Evolutionary conservation across 2,329 filamentous ascomycete genomes (phyloP), one percentile per base, ranked within the genome.

Genomic region (Botrytis byssoidea): DNA sequence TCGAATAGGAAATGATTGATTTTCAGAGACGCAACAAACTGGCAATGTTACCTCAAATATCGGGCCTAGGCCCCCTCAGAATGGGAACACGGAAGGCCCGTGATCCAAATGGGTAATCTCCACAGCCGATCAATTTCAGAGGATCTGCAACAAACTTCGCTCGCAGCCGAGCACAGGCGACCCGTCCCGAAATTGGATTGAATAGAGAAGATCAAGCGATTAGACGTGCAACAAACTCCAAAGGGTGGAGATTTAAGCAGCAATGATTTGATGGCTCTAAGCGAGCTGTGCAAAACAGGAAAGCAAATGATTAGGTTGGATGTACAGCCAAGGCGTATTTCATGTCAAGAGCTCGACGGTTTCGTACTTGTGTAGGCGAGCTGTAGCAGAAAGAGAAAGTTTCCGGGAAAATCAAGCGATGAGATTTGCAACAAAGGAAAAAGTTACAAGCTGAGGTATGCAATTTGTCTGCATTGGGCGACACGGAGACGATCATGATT

Each of bases 1-100:
- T 67, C 44, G 40, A 69, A 72, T 35, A 46, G 71, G 71, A 68
- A 72, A 72, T 61, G 63, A 72, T 72, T 40, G 64, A 68, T 72
- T 46, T 20, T 48, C 16, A 60, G 71, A 61, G 40, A 60, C 44
- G 71, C 71, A 72, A 69, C 71, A 69, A 69, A 48, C 42, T 5
- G 32, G 5, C 35, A 29, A 22, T n/a, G 16, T 29, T 57, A 57
- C 37, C 37, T 60, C 35, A 40, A 29, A 35, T 20, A 32, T 46
- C 44, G 20, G 29, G 48, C 37, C 51, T 59, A 60, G 63, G 48
- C 18, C 25, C 9, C 66, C 48, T 57, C 48, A 57, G 46, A 57
- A 57, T 57, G 29, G 29, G n/a, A 57, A 57, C 48, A 69, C n/a
- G 37, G 37, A 57, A 22, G 51, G 66, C 66, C 66, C 66, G 66